Evolutionary conservation across 495 filamentous ascomycete genomes (phyloP).

Genomic region (Ascodesmis nigricans): DNA sequence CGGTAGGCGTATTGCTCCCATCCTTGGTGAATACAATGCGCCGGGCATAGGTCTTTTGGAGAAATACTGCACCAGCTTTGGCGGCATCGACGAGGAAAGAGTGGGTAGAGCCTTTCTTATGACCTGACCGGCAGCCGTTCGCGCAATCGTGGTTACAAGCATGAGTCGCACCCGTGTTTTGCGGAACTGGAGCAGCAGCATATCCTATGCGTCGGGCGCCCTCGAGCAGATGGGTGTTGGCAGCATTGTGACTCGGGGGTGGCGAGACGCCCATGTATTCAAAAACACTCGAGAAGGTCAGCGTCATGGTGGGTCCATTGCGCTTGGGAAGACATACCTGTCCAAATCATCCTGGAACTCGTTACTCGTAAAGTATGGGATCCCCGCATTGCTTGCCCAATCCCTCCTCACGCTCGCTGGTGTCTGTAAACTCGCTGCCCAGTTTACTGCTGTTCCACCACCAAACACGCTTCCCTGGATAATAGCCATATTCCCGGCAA

Average conservation of each 20-base stretch:
- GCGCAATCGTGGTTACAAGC: conserved; percentile 64
- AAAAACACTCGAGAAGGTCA: conserved; percentile 25
- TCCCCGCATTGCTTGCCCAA: conserved; percentile 44
- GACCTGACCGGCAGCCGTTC: conserved; percentile 45
- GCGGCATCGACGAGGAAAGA: conserved; percentile 61
- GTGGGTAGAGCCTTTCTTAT: conserved; percentile 45
- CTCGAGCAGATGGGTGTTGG: conserved; percentile 47
- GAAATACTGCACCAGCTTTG: conserved; percentile 48
- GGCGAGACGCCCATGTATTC: conserved; percentile 59
- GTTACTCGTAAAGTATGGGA: conserved; percentile 55
- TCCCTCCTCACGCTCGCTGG: conserved; percentile 62
- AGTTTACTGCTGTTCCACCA: conserved; percentile 73
- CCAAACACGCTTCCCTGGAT: conserved; percentile 56
- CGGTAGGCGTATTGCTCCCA: too few relatives aligned
- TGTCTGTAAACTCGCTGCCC: conserved; percentile 52
- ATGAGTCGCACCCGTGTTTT: conserved; percentile 56
- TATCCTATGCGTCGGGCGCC: conserved; percentile 59
- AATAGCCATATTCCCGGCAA: conserved; percentile 35
- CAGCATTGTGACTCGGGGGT: conserved; percentile 43
- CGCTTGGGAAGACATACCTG: conserved; percentile 10
- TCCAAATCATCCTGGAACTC: conserved; percentile 63
- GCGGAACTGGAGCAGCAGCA: conserved; percentile 43
- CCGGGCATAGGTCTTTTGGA: too few relatives aligned
- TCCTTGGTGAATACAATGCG: too few relatives aligned
- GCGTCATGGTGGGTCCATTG: conserved; percentile 23